Conservation (phyloP, 2,329 filamentous ascomycete genomes). For the Cladosporium sp. region DNA sequence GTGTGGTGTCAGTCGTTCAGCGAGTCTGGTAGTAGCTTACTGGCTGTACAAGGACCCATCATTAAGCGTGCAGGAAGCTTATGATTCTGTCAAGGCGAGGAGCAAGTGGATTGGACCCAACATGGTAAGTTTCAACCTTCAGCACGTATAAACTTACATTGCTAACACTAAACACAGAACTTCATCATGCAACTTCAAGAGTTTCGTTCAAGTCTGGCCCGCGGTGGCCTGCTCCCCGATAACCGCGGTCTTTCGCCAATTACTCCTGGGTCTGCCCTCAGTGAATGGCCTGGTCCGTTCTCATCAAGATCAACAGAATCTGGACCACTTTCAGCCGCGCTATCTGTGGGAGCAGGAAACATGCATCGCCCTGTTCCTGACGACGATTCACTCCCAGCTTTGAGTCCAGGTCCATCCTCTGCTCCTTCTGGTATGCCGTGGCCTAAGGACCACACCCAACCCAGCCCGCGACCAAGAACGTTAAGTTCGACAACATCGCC, state of each 20-base stretch:
- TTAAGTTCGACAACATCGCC: constrained; percentile 44
- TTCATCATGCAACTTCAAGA: constrained; percentile 86
- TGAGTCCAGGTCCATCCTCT: constrained; percentile 60
- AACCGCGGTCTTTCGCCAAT: constrained; percentile 31
- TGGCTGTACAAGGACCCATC: constrained; percentile 75
- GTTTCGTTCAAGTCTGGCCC: constrained; percentile 53
- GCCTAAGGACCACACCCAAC: constrained; percentile 44
- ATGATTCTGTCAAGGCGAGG: constrained; percentile 73
- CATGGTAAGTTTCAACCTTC: constrained; percentile 61
- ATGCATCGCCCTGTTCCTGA: constrained; percentile 3
- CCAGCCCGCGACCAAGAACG: constrained; percentile 12
- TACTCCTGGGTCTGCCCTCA: constrained; percentile 30
- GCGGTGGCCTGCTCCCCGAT: constrained; percentile 31
- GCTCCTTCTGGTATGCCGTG: constrained; percentile 62
- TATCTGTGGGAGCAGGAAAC: constrained; percentile 1
- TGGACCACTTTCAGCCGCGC: constrained; percentile 1
- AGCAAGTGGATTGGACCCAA: constrained; percentile 88
- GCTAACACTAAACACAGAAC: constrained; percentile 38
- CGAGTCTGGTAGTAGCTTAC: constrained; percentile 82
- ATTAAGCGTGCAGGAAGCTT: constrained; percentile 76
- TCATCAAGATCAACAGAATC: constrained; percentile 15
- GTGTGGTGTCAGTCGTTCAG: constrained; percentile 79
- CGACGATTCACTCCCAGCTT: constrained; percentile 25
- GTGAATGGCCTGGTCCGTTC: constrained; percentile 30
- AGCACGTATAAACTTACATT: too few species aligned